phyloP scores from a whole-genome alignment of 495 filamentous ascomycete genomes.

The Aspergillus diversus region DNA sequence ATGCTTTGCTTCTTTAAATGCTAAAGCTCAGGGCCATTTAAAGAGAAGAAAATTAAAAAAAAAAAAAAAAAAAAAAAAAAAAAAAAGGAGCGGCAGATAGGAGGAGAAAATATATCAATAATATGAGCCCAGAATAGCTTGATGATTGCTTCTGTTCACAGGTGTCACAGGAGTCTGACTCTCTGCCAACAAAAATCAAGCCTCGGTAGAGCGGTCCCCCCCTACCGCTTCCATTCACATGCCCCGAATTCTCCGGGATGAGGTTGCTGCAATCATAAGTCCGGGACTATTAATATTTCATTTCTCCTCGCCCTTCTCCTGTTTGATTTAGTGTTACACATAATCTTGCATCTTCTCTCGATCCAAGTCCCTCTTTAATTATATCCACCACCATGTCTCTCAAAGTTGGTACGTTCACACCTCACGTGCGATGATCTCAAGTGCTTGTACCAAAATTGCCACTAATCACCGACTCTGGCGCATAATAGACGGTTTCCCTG shows the following conservation, averaged over 20 bases:
- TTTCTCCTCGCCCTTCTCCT: conserved; percentile 7
- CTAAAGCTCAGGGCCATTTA: too few species aligned
- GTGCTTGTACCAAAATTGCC: neutral
- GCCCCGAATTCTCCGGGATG: conserved; percentile 26
- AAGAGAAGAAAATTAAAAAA: too few species aligned
- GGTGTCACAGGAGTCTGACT: conserved; percentile 12
- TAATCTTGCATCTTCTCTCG: neutral
- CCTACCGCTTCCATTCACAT: conserved; percentile 34
- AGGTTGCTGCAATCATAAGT: conserved; percentile 16
- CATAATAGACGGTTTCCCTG: conserved; percentile 79
- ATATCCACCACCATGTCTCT: conserved; percentile 68
- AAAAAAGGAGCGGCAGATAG: too few species aligned
- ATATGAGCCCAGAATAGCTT: neutral
- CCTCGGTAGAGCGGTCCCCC: conserved; percentile 25
- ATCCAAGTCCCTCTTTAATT: neutral
- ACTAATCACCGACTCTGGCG: conserved; percentile 20
- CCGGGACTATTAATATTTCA: conserved; percentile 23
- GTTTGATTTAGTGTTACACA: conserved; percentile 15
- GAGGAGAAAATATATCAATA: too few species aligned
- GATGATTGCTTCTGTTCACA: neutral
- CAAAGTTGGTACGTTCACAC: conserved; percentile 65
- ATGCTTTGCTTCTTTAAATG: too few species aligned
- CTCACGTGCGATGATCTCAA: conserved; percentile 11
- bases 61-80: too few species aligned
- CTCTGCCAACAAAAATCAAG: conserved; percentile 9